These are phyloP conservation scores for Bisporella sp. DNA, from an alignment of 2,329 filamentous ascomycete species.

Conservation along the genomic window DNA sequence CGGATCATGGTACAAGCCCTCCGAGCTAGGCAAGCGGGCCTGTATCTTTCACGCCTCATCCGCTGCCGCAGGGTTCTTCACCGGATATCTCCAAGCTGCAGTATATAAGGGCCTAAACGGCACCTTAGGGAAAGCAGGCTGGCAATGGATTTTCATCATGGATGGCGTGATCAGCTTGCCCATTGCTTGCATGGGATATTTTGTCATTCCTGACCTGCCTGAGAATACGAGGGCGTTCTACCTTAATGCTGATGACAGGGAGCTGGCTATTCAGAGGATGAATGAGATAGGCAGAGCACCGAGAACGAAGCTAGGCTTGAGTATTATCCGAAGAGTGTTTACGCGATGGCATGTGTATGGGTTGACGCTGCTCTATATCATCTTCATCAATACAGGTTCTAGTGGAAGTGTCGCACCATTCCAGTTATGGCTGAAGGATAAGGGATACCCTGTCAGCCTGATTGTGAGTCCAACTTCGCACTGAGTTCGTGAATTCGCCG, in stretches of 20 bases:
- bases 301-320: slow-evolving; percentile 21
- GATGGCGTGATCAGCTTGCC: slow-evolving; percentile 24
- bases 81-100: slow-evolving; percentile 35
- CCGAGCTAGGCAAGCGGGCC: slow-evolving; percentile 34
- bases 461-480: slow-evolving; percentile 30
- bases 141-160: slow-evolving; percentile 37
- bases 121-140: slow-evolving; percentile 29
- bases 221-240: slow-evolving; percentile 14
- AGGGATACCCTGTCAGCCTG: slow-evolving; percentile 36
- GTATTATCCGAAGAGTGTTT: slow-evolving; percentile 21
- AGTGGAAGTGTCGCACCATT: slow-evolving; percentile 31
- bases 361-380: slow-evolving; percentile 30
- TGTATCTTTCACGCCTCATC: slow-evolving; percentile 33
- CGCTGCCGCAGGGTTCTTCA: slow-evolving; percentile 33
- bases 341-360: slow-evolving; percentile 33
- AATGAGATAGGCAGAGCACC: slow-evolving; percentile 19
- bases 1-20: slow-evolving; percentile 34
- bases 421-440: slow-evolving; percentile 35
- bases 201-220: slow-evolving; percentile 15
- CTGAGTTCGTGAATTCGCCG: neutral
- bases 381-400: slow-evolving; percentile 31
- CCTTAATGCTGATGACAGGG: slow-evolving; percentile 10
- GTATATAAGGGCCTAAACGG: slow-evolving; percentile 34
- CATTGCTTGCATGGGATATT: slow-evolving; percentile 19
- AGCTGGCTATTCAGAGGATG: slow-evolving; percentile 15